Conservation (phyloP, 352 stramenopile species). For the Phytopythium kandeliae region DNA sequence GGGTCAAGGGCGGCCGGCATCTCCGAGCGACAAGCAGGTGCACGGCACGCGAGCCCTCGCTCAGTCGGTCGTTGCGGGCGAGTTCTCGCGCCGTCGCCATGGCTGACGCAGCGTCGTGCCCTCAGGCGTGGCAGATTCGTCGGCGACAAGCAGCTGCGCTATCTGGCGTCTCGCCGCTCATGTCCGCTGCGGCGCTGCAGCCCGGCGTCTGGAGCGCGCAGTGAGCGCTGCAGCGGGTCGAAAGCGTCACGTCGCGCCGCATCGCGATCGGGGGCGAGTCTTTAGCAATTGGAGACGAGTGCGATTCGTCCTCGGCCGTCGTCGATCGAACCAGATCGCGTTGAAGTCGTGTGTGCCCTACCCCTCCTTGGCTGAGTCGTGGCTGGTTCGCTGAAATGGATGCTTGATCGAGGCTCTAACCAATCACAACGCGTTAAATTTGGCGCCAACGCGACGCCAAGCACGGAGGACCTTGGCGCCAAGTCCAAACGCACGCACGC, state of each 20-base stretch:
- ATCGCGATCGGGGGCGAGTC: no score
- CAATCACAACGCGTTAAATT: background rate
- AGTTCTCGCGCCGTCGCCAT: no score
- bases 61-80: no score
- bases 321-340: background rate
- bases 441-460: background rate
- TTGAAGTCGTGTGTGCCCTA: background rate
- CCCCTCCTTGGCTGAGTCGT: no score
- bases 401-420: background rate
- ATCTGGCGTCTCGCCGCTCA: slow-evolving; percentile 42
- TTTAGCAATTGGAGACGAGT: no score
- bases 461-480: background rate
- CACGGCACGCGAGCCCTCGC: no score
- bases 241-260: no score
- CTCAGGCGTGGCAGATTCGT: slow-evolving; percentile 15
- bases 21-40: no score
- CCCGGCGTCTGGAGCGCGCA: slow-evolving; percentile 22
- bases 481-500: background rate
- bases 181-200: slow-evolving; percentile 31
- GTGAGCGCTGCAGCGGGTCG: no score
- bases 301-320: no score
- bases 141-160: slow-evolving; percentile 11
- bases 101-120: no score
- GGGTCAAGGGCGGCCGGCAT: background rate
- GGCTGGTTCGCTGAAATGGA: background rate